Conservation (phyloP, 495 filamentous ascomycete species). For the Aspergillus conjunctus region DNA sequence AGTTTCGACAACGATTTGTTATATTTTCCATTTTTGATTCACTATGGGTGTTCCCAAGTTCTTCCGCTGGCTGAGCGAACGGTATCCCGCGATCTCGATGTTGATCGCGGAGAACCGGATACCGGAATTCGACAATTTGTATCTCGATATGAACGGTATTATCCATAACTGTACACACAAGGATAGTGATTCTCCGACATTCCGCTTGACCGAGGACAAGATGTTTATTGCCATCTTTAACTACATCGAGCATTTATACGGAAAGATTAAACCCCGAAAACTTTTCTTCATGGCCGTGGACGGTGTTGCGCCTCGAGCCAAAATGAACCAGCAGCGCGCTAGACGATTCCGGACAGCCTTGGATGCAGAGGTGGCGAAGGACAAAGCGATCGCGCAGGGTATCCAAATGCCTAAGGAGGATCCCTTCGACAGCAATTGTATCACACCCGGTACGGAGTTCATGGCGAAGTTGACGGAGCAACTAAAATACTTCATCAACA, state of each 20-base stretch:
- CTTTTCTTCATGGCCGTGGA: constrained; percentile 99
- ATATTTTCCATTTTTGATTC: constrained; percentile 22
- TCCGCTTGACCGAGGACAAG: constrained; percentile 93
- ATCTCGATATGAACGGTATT: constrained; percentile 99
- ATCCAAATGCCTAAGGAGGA: constrained; percentile 93
- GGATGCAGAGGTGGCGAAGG: constrained; percentile 83
- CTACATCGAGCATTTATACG: constrained; percentile 98
- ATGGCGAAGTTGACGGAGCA: constrained; percentile 95
- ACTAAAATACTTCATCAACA: constrained; percentile 97
- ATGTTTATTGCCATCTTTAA: constrained; percentile 99
- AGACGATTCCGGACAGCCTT: constrained; percentile 93
- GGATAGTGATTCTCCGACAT: constrained; percentile 85
- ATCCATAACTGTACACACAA: constrained; percentile 99
- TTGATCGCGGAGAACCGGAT: constrained; percentile 99
- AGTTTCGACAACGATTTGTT: background rate
- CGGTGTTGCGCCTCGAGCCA: constrained; percentile 94
- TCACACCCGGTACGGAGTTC: constrained; percentile 96
- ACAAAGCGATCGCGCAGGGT: constrained; percentile 87
- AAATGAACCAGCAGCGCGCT: constrained; percentile 99
- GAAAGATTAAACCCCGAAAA: constrained; percentile 97
- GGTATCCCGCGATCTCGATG: constrained; percentile 98
- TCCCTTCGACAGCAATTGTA: constrained; percentile 98
- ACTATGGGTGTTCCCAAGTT: constrained; percentile 93
- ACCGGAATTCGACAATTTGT: constrained; percentile 97
- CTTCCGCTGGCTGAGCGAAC: constrained; percentile 95